Evolutionary conservation across 1,284 basidiomycete species (phyloP), one percentile per base, ranked within the genome.

Genomic region (Irpex sp.): DNA sequence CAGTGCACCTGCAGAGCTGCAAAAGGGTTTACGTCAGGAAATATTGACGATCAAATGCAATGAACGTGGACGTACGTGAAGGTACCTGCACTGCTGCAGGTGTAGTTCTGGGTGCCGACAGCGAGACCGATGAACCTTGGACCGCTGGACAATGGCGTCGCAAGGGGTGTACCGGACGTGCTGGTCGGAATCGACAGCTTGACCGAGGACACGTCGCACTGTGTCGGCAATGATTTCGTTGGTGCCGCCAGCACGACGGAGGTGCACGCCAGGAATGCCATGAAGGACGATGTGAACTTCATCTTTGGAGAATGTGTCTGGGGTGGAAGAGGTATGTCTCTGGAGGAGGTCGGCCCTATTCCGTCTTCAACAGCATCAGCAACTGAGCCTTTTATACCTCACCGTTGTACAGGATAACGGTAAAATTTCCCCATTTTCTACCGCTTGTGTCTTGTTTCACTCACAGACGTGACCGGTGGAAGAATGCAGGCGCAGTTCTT

Each of bases 31-130:
- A 55, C 19, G 53, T 51, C 6, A 26, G 53, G 7, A 43, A 15
- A 43, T 5, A 4, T 3, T 55, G 26, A 26, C 2, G 1, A 3
- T 2, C 8, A 0, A 9, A 35, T 15, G 11, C 15, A 63, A 13
- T 7, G 11, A 50, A 57, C 73, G 2, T 7, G 11, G 36, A 57
- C 73, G 57, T 67, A 76, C 74, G 69, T 64, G 61, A 68, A 77
- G 21, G 66, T 75, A 21, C 71, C 71, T 2, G 67, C 61, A n/a
- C 67, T 39, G 17, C 62, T 61, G 65, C 76, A 77, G 31, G 73
- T 74, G 65, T 78, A 78, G 65, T 78, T 78, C 61, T 78, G 74
- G 0, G 69, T 67, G 31, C 76, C 76, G 17, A 75, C 65, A n/a
- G 70, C 76, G 35, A 76, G 51, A 1, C 65, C 66, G 57, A 75